phyloP scores from a whole-genome alignment of 306 rosid genomes.

The Fagus crenata region DNA sequence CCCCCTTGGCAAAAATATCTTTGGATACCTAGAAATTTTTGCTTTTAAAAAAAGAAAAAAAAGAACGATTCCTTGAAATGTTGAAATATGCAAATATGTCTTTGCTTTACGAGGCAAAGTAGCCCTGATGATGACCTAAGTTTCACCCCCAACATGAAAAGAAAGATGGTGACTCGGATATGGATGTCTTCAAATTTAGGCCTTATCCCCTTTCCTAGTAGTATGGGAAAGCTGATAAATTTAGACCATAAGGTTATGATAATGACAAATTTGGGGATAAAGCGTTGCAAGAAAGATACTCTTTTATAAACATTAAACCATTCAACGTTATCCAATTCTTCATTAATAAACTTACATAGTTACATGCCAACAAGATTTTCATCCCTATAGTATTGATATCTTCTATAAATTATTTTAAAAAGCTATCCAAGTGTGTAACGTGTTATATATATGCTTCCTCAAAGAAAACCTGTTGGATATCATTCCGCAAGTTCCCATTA shows the following conservation, averaged over 20 bases:
- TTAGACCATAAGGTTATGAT: conserved; percentile 52
- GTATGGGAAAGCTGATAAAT: conserved; percentile 42
- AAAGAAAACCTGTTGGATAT: conserved; percentile 5
- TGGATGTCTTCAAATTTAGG: conserved; percentile 61
- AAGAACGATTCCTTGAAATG: background rate
- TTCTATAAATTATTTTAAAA: background rate
- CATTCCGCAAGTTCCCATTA: conserved; percentile 6
- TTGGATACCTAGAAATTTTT: too few relatives aligned
- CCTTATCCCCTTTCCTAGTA: conserved; percentile 68
- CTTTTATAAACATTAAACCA: conserved; percentile 8
- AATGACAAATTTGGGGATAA: conserved; percentile 37
- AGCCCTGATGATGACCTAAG: conserved; percentile 51
- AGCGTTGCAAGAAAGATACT: background rate
- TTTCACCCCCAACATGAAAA: conserved; percentile 25
- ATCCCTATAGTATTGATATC: too few relatives aligned
- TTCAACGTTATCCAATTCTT: conserved; percentile 46
- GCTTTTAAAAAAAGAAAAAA: background rate
- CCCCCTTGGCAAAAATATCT: background rate
- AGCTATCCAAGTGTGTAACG: background rate
- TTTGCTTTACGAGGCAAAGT: conserved; percentile 65
- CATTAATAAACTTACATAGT: background rate
- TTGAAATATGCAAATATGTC: conserved; percentile 56
- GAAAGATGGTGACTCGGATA: conserved; percentile 47
- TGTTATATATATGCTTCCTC: conserved; percentile 22
- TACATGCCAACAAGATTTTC: background rate